Evolutionary conservation across 2,329 filamentous ascomycete species (phyloP), one percentile per base, ranked within the genome.

Genomic region (Fusarium aywerte): DNA sequence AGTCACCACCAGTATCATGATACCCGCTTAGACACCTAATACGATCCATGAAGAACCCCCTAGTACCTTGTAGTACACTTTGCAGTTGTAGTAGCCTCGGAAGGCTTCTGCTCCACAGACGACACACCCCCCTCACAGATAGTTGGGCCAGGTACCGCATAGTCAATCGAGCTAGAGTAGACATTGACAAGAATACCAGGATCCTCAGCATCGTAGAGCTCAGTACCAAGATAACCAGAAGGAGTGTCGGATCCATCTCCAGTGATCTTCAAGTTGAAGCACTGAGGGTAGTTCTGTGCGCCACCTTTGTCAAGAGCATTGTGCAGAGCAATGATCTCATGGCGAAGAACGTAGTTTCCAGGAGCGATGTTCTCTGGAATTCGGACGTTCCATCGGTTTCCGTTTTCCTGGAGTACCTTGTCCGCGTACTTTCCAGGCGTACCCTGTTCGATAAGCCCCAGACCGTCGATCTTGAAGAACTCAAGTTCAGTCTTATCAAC

Each of bases 281-380:
- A 86, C 75, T 85, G 82, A 12, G 84, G 83, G 67, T 86, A 86
- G 61, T 80, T 79, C 74, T 86, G 84, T 3, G 83, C 83, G 44
- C 80, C 80, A 7, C 77, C 68, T 29, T 69, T 50, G 36, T 81
- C 76, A 4, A 70, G 76, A 16, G 83, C 82, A 32, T 76, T 79
- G 75, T 87, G 84, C 7, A 87, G 80, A 20, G 81, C 83, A 55
- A 87, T 85, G 62, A 85, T 84, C 71, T 86, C 84, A 68, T 86
- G 83, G 9, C 84, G 82, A 35, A 87, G 78, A 45, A 87, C 83
- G 60, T 87, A 86, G 75, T 85, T 84, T 2, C 84, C 84, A 7
- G 82, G 71, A 1, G 77, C 80, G 32, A 86, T 79, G 63, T 76
- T 76, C 52, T 76, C 72, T 32, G 84, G 84, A 52, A 86, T 82